Percentiles rank a stretch among this genome's conserved stretches.
These are phyloP conservation scores for Beauveria sp. DNA, from an alignment of 2,329 filamentous ascomycete species.

Conservation along the genomic window DNA sequence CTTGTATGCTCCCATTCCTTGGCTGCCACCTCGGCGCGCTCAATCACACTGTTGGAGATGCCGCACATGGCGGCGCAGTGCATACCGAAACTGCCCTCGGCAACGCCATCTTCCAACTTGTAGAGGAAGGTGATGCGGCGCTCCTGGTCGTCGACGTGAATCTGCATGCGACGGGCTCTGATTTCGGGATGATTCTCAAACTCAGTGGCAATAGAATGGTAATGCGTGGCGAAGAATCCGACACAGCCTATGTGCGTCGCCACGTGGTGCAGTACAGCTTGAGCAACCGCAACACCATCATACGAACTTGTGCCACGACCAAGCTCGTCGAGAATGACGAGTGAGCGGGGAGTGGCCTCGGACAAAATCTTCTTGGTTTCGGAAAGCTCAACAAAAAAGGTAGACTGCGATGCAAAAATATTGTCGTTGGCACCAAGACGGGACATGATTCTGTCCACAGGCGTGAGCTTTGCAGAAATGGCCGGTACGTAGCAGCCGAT, in stretches of 20 bases:
- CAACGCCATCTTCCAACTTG: constrained; percentile 85
- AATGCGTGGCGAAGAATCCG: constrained; percentile 97
- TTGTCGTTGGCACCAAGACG: constrained; percentile 96
- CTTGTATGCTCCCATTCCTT: constrained; percentile 94
- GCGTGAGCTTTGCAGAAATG: constrained; percentile 72
- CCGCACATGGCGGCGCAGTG: constrained; percentile 98
- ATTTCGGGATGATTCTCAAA: constrained; percentile 89
- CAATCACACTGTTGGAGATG: constrained; percentile 74
- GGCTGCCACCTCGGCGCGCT: constrained; percentile 80
- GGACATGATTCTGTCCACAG: constrained; percentile 97
- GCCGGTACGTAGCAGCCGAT: constrained; percentile 91
- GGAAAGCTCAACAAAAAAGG: constrained; percentile 94
- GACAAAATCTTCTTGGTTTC: constrained; percentile 97
- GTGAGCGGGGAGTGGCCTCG: constrained; percentile 85
- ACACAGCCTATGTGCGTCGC: constrained; percentile 88
- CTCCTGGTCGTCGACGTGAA: constrained; percentile 78
- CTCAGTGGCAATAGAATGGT: constrained; percentile 87
- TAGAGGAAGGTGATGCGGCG: constrained; percentile 94
- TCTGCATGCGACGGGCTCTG: constrained; percentile 80
- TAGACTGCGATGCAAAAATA: constrained; percentile 95
- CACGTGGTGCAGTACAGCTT: constrained; percentile 93
- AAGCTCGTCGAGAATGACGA: constrained; percentile 94
- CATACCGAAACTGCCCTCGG: constrained; percentile 97
- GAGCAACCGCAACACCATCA: constrained; percentile 91
- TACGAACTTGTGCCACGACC: constrained; percentile 92